Percentiles rank a stretch among this genome's conserved stretches.
These are phyloP conservation scores for Termitomyces sp. DNA, from an alignment of 768 basidiomycete species.

Conservation along the genomic window DNA sequence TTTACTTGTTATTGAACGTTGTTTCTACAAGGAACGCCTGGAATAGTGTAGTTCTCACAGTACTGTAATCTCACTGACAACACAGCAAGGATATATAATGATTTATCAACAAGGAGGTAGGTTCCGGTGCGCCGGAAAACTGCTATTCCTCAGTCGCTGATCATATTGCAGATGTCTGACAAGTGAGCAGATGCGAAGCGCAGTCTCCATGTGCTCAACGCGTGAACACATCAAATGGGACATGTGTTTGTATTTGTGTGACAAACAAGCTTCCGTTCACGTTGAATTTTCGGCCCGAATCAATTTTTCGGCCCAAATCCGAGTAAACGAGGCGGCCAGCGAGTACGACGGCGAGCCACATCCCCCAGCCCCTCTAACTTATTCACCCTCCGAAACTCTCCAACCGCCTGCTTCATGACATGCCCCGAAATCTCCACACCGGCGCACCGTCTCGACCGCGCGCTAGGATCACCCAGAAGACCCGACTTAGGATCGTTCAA, in stretches of 20 bases:
- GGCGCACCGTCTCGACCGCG: constrained; percentile 76
- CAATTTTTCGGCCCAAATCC: constrained; percentile 60
- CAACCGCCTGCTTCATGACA: constrained; percentile 62
- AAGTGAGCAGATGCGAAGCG: no score
- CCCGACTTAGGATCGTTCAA: constrained; percentile 77
- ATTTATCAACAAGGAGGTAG: neutral
- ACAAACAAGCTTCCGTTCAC: constrained; percentile 29
- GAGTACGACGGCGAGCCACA: constrained; percentile 22
- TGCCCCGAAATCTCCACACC: constrained; percentile 78
- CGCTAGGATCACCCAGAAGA: constrained; percentile 91
- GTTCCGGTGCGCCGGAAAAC: neutral
- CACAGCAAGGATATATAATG: neutral
- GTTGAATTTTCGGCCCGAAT: constrained; percentile 49
- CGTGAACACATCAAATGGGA: constrained; percentile 3
- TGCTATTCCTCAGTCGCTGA: neutral
- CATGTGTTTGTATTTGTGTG: constrained; percentile 28
- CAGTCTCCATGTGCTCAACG: neutral
- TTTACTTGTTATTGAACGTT: neutral
- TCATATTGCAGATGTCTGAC: neutral
- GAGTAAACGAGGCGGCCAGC: constrained; percentile 54
- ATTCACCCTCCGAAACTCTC: constrained; percentile 26
- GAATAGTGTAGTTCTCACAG: neutral
- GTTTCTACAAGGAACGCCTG: neutral
- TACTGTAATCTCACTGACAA: neutral
- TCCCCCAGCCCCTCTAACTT: constrained; percentile 27